These are phyloP conservation scores for Paramecium octaurelia DNA, from an alignment of 73 alveolate genomes.

Conservation along the genomic window DNA sequence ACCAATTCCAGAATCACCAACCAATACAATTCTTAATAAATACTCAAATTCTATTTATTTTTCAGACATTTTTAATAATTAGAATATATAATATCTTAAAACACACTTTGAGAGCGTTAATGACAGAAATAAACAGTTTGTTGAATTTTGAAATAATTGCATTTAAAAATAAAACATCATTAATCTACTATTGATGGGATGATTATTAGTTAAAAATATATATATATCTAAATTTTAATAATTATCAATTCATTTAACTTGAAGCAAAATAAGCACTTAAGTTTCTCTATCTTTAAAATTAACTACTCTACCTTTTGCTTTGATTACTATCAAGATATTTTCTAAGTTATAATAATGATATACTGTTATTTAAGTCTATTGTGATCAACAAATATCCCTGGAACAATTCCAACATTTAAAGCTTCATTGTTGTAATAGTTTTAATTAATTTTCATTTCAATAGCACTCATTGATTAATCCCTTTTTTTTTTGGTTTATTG, in stretches of 20 bases:
- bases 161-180: too few relatives aligned
- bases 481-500: background rate
- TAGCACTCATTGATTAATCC: background rate
- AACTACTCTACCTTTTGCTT: background rate
- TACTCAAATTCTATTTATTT: background rate
- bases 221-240: background rate
- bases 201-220: background rate
- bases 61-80: background rate
- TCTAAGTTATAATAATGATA: background rate
- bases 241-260: background rate
- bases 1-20: background rate
- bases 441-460: background rate
- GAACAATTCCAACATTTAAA: background rate
- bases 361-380: background rate
- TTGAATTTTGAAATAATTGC: background rate
- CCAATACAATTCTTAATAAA: background rate
- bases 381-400: slow-evolving; percentile 8
- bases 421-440: background rate
- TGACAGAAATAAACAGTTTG: background rate
- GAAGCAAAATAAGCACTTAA: slow-evolving; percentile 19
- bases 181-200: background rate
- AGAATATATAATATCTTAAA: background rate
- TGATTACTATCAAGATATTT: background rate
- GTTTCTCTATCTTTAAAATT: background rate
- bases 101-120: background rate